Conservation (phyloP, 2,329 filamentous ascomycete species). For the Triangularia setosa region DNA sequence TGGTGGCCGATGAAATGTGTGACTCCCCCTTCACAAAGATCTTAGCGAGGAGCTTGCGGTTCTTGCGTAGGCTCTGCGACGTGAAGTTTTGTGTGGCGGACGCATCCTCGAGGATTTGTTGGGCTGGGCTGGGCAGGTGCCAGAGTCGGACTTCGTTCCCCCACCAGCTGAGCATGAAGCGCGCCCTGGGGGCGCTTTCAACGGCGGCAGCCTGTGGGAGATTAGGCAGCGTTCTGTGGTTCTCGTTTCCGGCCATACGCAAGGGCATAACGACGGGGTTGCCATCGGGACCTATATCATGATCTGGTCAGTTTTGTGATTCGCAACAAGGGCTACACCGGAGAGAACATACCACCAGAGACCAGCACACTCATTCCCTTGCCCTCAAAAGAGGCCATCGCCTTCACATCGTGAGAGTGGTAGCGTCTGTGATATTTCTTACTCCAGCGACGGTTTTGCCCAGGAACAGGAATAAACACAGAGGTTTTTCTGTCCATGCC, state of each 20-base stretch:
- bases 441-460: slow-evolving; percentile 67
- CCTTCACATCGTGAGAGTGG: slow-evolving; percentile 92
- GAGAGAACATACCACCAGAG: slow-evolving; percentile 68
- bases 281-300: slow-evolving; percentile 69
- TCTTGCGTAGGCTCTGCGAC: slow-evolving; percentile 44
- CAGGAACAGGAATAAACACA: slow-evolving; percentile 66
- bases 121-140: slow-evolving; percentile 50
- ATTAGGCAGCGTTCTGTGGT: slow-evolving; percentile 76
- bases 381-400: slow-evolving; percentile 85
- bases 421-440: slow-evolving; percentile 83
- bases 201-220: slow-evolving; percentile 76
- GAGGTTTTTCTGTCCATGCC: slow-evolving; percentile 89
- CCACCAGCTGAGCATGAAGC: slow-evolving; percentile 89
- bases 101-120: slow-evolving; percentile 43
- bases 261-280: slow-evolving; percentile 79
- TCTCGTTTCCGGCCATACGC: slow-evolving; percentile 69
- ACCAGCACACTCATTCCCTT: slow-evolving; percentile 80
- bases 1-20: slow-evolving; percentile 67
- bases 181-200: slow-evolving; percentile 65
- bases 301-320: slow-evolving; percentile 30
- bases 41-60: slow-evolving; percentile 64
- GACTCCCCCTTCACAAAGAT: slow-evolving; percentile 71
- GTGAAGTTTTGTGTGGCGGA: slow-evolving; percentile 26
- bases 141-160: slow-evolving; percentile 83
- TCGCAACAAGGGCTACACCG: not conserved